Base-by-base conservation (phyloP, 768 basidiomycete species). In the Trametes punicea region DNA sequence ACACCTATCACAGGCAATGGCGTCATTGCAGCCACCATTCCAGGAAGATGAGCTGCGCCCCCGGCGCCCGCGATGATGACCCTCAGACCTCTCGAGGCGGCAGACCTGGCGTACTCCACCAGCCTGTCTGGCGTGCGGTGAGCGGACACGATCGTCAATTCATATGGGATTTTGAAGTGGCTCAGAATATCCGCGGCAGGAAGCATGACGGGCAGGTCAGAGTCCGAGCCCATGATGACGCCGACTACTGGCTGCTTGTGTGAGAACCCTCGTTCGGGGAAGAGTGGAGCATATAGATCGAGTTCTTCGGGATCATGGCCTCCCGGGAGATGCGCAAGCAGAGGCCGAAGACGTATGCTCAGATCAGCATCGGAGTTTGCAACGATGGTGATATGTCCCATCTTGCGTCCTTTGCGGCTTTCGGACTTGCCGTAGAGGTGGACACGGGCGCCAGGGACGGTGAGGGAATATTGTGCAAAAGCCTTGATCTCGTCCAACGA, bases 171-270 rank as follows among this genome's bases (percentile, higher is more conserved):
- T 8, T 68, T 64, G 72, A 98, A 97, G n/a, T 74, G 73, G 63
- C 90, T 86, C 18, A 98, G 81, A 54, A 97, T 85, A 40, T 79
- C 83, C 0, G 96, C 89, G 15, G 90, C 92, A 5, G 93, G 88
- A 15, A 90, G 78, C 88, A 99, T 94, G 18, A 87, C 84, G 0
- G 93, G 90, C n/a, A 99, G 75, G 69, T 99, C 97, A 13, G 96
- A 98, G 72, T 98, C 96, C 9, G 93, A 96, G 16, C 97, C 97
- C 97, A 98, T 99, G 69, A 99, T 94, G 56, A 99, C 81, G 0
- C 90, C 88, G 0, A 98, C 90, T 10, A 98, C 78, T 6, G 96
- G 94, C 47, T 82, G 75, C 0, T 72, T 68, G 65, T 86, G 80
- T 6, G 91, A 81, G 67, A 80, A 76, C 1, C 82, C 81, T 1